Evolutionary conservation across 768 basidiomycete species (phyloP).

Genomic region (Amanita subjunquillea): DNA sequence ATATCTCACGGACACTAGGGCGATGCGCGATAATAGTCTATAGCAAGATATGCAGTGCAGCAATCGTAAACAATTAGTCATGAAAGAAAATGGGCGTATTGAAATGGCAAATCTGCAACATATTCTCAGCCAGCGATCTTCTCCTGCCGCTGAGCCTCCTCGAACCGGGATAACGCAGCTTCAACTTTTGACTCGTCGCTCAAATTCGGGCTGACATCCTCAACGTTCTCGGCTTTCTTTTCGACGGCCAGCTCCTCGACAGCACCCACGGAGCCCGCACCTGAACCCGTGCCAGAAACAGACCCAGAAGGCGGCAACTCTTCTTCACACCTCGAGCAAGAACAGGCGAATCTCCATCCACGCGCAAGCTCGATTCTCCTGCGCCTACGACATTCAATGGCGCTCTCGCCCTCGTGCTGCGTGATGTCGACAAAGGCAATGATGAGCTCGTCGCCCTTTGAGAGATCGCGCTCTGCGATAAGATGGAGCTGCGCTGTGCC

Average conservation of each 20-base stretch:
- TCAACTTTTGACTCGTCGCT: constrained; percentile 5
- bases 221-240: background rate
- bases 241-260: background rate
- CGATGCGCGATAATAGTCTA: no score
- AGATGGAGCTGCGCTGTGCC: constrained; percentile 66
- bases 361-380: constrained; percentile 66
- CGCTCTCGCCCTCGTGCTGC: constrained; percentile 42
- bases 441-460: constrained; percentile 67
- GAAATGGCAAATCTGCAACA: background rate
- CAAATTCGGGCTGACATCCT: background rate
- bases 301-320: constrained; percentile 27
- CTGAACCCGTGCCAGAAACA: constrained; percentile 16
- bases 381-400: constrained; percentile 46
- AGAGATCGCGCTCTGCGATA: constrained; percentile 54
- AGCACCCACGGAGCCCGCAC: background rate
- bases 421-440: constrained; percentile 68
- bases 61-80: no score
- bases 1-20: no score
- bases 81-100: background rate
- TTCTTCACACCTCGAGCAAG: constrained; percentile 50
- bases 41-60: no score
- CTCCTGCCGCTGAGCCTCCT: background rate
- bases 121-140: background rate
- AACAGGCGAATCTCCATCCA: constrained; percentile 77
- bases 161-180: background rate